Evolutionary conservation across 2,329 filamentous ascomycete species (phyloP).

Genomic region (Paraconiothyrium brasiliense): DNA sequence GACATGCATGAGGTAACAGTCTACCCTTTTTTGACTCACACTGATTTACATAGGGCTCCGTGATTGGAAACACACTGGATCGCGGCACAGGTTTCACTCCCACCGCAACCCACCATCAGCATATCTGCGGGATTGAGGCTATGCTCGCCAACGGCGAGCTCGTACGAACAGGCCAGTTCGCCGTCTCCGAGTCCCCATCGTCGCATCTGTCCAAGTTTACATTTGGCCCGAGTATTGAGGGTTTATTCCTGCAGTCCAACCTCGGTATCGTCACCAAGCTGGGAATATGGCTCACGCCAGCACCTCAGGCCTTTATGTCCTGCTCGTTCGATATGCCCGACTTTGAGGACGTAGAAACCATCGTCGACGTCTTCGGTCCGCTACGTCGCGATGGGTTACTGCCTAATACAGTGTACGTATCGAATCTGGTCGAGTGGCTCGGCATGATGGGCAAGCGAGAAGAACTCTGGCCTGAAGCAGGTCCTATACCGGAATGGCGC

Average conservation of each 20-base stretch:
- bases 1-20: not conserved
- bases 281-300: slow-evolving; percentile 44
- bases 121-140: slow-evolving; percentile 50
- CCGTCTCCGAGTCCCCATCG: slow-evolving; percentile 53
- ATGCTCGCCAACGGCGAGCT: slow-evolving; percentile 47
- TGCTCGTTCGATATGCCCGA: slow-evolving; percentile 59
- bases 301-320: slow-evolving; percentile 57
- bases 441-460: slow-evolving; percentile 55
- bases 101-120: slow-evolving; percentile 48
- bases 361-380: slow-evolving; percentile 57
- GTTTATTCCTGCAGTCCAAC: slow-evolving; percentile 62
- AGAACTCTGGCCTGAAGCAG: slow-evolving; percentile 56
- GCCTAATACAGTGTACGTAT: slow-evolving; percentile 57
- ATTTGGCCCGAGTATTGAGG: slow-evolving; percentile 52
- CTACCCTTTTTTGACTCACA: not conserved
- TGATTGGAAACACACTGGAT: slow-evolving; percentile 52
- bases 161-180: slow-evolving; percentile 51
- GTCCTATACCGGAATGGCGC: slow-evolving; percentile 58
- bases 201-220: slow-evolving; percentile 49
- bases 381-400: slow-evolving; percentile 56
- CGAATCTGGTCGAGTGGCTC: slow-evolving; percentile 58
- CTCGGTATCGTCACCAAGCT: slow-evolving; percentile 61
- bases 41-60: slow-evolving; percentile 30
- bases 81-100: slow-evolving; percentile 55
- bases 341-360: slow-evolving; percentile 57